Evolutionary conservation across 2,329 filamentous ascomycete species (phyloP).

Genomic region (Fusarium caatingaense): DNA sequence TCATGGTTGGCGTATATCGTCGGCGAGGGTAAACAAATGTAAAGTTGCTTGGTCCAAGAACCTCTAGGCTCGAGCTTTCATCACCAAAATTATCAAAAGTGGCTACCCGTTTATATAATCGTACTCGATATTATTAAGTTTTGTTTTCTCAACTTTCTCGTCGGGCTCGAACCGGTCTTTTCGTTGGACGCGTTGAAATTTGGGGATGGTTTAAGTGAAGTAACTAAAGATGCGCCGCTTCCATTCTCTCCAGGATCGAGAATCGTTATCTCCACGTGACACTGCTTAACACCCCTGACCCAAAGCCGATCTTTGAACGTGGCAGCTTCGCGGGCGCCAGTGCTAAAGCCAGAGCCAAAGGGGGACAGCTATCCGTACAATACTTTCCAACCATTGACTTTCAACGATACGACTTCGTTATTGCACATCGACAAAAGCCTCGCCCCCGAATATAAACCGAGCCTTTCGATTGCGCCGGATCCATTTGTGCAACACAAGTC

Average conservation of each 20-base stretch:
- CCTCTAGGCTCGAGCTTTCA: constrained; percentile 35
- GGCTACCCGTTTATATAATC: neutral
- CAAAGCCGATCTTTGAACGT: constrained; percentile 60
- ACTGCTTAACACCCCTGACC: constrained; percentile 45
- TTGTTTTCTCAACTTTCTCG: constrained; percentile 10
- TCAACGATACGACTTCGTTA: constrained; percentile 11
- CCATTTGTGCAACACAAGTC: constrained; percentile 8
- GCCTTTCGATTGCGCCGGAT: constrained; percentile 30
- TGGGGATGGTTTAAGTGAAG: constrained; percentile 14
- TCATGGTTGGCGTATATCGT: constrained; percentile 62
- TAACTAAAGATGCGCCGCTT: constrained; percentile 15
- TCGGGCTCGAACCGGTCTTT: constrained; percentile 13
- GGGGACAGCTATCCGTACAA: constrained; percentile 18
- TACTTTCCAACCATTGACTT: constrained; percentile 21
- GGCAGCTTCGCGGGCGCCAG: constrained; percentile 58
- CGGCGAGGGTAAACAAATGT: neutral
- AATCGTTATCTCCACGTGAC: constrained; percentile 52
- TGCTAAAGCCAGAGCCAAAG: constrained; percentile 31
- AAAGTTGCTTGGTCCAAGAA: constrained; percentile 7
- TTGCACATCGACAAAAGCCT: constrained; percentile 21
- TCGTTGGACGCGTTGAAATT: constrained; percentile 38
- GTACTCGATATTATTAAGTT: neutral
- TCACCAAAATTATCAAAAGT: constrained; percentile 37
- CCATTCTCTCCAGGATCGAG: neutral
- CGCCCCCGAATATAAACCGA: constrained; percentile 7